Percentiles rank a stretch among this genome's conserved stretches.
These are phyloP conservation scores for Tuber brumale DNA, from an alignment of 495 filamentous ascomycete genomes.

Conservation along the genomic window DNA sequence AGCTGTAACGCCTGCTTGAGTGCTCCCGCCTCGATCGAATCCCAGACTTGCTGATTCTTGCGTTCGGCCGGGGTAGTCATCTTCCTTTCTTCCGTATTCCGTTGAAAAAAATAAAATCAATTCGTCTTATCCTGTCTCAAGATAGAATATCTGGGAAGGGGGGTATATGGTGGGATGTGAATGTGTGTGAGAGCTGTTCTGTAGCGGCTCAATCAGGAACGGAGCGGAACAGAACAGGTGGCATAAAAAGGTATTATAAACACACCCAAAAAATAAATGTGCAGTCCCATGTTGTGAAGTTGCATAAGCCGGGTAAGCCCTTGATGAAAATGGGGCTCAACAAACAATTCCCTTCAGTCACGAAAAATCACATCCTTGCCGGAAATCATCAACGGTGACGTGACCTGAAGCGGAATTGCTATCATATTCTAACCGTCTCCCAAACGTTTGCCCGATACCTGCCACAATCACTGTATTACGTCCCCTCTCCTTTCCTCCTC, in stretches of 20 bases:
- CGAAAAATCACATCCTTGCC: conserved; percentile 1
- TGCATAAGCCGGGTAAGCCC: background rate
- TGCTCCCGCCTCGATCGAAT: conserved; percentile 53
- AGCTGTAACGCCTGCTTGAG: conserved; percentile 56
- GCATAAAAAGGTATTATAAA: background rate
- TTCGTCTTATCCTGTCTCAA: background rate
- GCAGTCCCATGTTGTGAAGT: background rate
- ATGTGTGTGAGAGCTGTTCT: background rate
- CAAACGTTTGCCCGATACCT: background rate
- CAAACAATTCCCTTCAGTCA: background rate
- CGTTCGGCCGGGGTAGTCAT: conserved; percentile 43
- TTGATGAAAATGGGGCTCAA: background rate
- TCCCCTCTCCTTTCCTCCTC: background rate
- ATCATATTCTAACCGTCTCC: background rate
- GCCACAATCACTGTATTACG: background rate
- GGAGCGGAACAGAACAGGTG: conserved; percentile 1
- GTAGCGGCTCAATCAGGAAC: background rate
- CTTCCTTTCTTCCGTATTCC: background rate
- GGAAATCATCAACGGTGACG: background rate
- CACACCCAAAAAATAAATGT: background rate
- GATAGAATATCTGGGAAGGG: background rate
- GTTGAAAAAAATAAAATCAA: background rate
- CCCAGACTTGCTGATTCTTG: conserved; percentile 55
- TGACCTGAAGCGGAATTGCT: background rate
- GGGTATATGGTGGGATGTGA: background rate